phyloP scores from a whole-genome alignment of 2,329 filamentous ascomycete species.

The Neoscytalidium dimidiatum region DNA sequence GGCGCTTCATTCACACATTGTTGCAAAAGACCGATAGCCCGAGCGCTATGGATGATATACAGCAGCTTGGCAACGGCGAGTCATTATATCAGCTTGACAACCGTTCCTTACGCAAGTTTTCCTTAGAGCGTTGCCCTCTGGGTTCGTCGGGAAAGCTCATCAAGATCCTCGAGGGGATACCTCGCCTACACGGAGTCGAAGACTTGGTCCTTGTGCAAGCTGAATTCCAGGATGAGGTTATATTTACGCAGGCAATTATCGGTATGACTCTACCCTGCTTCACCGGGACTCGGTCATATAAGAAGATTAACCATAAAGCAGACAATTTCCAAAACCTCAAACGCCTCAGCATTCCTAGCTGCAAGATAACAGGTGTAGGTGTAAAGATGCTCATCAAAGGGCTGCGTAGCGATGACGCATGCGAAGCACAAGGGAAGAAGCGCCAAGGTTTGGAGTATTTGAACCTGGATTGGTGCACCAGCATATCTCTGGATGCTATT shows the following conservation, averaged over 20 bases:
- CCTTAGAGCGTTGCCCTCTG: background rate
- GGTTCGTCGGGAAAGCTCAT: background rate
- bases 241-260: background rate
- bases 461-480: constrained; percentile 4
- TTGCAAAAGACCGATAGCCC: background rate
- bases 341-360: constrained; percentile 11
- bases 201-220: constrained; percentile 10
- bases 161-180: background rate
- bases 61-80: background rate
- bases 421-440: background rate
- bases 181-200: background rate
- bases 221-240: background rate
- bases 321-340: background rate
- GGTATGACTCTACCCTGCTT: background rate
- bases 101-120: background rate
- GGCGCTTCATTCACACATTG: background rate
- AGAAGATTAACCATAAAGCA: background rate
- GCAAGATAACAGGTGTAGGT: constrained; percentile 10
- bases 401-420: background rate
- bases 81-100: background rate
- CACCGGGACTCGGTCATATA: background rate
- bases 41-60: background rate
- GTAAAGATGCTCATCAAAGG: constrained; percentile 6
- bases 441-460: constrained; percentile 1
- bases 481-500: constrained; percentile 2